A percentile compares a stretch with the other conserved stretches of the same genome.
Evolutionary conservation across 345 rosid species (phyloP).

Genomic region (Nephelium lappaceum): DNA sequence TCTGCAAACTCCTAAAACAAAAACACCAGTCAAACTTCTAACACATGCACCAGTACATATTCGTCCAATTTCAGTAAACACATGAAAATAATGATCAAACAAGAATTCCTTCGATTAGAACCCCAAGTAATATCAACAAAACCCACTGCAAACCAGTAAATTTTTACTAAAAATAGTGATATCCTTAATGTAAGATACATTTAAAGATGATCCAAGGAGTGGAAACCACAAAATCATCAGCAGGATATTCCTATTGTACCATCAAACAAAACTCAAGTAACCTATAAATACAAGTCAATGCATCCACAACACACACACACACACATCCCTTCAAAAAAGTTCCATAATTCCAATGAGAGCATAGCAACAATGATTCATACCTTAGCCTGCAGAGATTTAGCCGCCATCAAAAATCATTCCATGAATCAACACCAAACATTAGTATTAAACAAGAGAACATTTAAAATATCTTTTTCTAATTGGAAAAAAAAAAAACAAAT

Average conservation of each 20-base stretch:
- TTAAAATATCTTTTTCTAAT: too few relatives aligned
- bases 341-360: background rate
- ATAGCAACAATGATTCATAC: slow-evolving; percentile 41
- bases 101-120: background rate
- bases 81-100: background rate
- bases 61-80: background rate
- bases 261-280: background rate
- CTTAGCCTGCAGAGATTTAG: slow-evolving; percentile 70
- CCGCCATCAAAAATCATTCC: slow-evolving; percentile 34
- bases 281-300: slow-evolving; percentile 12
- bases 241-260: background rate
- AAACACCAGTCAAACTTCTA: background rate
- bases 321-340: background rate
- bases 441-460: background rate
- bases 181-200: background rate
- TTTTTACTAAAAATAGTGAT: background rate
- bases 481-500: background rate
- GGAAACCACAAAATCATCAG: background rate
- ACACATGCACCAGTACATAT: background rate
- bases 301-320: background rate
- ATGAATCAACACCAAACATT: slow-evolving; percentile 36
- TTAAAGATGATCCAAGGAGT: background rate
- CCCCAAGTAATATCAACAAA: background rate
- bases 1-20: background rate
- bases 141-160: background rate